Evolutionary conservation across 2,329 filamentous ascomycete genomes (phyloP), one percentile per base, ranked within the genome.

Genomic region (Chaetomium sp.): DNA sequence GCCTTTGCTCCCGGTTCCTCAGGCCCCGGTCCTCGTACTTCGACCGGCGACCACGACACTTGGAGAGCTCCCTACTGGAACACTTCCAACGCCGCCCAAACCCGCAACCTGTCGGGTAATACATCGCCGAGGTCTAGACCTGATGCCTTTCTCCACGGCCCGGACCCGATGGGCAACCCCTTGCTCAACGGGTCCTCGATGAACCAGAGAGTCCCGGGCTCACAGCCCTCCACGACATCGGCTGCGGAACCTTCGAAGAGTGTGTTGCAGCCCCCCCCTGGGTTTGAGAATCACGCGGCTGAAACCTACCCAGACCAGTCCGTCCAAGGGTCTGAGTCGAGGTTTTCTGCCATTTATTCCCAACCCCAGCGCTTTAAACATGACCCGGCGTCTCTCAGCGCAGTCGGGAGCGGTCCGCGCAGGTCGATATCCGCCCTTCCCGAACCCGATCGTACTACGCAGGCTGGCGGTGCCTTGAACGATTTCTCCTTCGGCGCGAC

Each of bases 11-110:
- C 81, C 62, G 77, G 74, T 53, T 82, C 85, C 65, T 84, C 82
- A 3, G 87, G 87, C 49, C 89, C 87, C 5, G 79, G 84, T 58
- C 87, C 86, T 56, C 75, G 91, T 41, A 77, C 88, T 57, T 78
- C 82, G 45, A 81, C 84, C 43, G 88, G 87, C 8, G 85, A 89
- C 65, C 80, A 81, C 14, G 85, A 88, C 62, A 74, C 77, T 47
- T 88, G 85, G 48, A 35, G 83, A 69, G 65, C 57, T 71, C 70
- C 51, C 74, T 74, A 46, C 12, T 90, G 87, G 87, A 79, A 78
- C 60, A 71, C 75, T 57, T 70, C 75, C 32, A 79, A 82, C 46
- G 71, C 69, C 42, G 70, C 73, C 10, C 71, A 74, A 41, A 69
- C 71, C 2, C 67, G 77, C 41, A 72, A 74, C 7, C 71, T 72